Percentiles rank a stretch among this genome's conserved stretches.
These are phyloP conservation scores for Hyphopichia fennica DNA, from an alignment of 1,139 yeast species.

Conservation along the genomic window DNA sequence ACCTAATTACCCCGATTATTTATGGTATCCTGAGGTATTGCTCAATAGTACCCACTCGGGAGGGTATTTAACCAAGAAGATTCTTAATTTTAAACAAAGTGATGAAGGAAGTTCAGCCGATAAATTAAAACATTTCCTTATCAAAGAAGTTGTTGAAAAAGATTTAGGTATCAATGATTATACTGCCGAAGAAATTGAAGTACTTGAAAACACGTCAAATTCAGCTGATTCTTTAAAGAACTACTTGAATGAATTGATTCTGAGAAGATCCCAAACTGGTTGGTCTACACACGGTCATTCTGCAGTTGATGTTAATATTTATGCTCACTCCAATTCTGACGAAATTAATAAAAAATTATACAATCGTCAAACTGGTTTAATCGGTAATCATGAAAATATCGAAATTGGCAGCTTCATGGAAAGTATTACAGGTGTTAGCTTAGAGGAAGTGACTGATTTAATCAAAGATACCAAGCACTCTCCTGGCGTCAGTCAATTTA, in stretches of 20 bases:
- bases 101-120: constrained; percentile 21
- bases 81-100: constrained; percentile 19
- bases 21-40: constrained; percentile 78
- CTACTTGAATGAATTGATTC: constrained; percentile 58
- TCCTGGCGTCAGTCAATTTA: constrained; percentile 16
- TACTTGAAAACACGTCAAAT: constrained; percentile 20
- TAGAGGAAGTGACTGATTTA: constrained; percentile 50
- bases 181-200: constrained; percentile 46
- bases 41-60: constrained; percentile 69
- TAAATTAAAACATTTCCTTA: constrained; percentile 43
- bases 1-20: constrained; percentile 47
- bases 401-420: constrained; percentile 78
- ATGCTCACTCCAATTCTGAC: constrained; percentile 62
- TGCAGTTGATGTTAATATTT: constrained; percentile 86
- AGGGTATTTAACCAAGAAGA: constrained; percentile 52
- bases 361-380: constrained; percentile 40
- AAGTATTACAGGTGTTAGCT: constrained; percentile 52
- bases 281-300: constrained; percentile 92
- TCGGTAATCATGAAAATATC: constrained; percentile 81
- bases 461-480: constrained; percentile 47
- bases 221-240: constrained; percentile 30
- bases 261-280: constrained; percentile 72
- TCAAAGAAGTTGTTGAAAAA: constrained; percentile 47
- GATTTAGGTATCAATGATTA: constrained; percentile 64
- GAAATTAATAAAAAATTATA: constrained; percentile 35